phyloP scores from a whole-genome alignment of 2,329 filamentous ascomycete genomes.

The Botrytis fragariae region DNA sequence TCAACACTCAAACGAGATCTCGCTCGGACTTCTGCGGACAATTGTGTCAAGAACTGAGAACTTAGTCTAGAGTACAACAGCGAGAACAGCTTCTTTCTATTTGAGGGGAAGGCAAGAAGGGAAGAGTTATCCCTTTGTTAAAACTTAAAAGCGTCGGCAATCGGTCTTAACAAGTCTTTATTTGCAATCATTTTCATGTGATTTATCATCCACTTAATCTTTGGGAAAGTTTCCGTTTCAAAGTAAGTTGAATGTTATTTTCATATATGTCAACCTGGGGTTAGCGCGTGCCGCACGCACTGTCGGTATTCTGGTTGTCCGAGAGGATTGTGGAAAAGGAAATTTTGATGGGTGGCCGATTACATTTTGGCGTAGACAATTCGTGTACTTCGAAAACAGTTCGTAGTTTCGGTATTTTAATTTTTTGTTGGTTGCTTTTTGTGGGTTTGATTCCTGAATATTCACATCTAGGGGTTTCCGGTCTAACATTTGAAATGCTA shows the following conservation, averaged over 20 bases:
- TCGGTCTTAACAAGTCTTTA: background rate
- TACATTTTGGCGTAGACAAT: background rate
- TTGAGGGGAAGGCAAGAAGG: background rate
- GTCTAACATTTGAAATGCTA: background rate
- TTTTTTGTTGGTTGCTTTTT: background rate
- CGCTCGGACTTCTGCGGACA: constrained; percentile 6
- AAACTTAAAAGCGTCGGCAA: background rate
- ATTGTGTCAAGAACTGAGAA: background rate
- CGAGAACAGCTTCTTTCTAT: background rate
- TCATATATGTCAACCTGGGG: background rate
- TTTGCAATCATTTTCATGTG: background rate
- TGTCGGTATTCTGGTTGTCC: constrained; percentile 14
- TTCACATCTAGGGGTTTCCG: background rate
- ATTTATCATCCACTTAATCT: background rate
- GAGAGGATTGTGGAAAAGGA: constrained; percentile 5
- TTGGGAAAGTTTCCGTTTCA: constrained; percentile 5
- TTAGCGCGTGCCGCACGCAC: background rate
- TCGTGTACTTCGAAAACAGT: background rate
- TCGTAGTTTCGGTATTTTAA: background rate
- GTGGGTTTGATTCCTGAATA: background rate
- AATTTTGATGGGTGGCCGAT: background rate
- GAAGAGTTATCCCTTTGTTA: background rate
- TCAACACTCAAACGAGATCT: background rate
- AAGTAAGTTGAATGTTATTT: background rate
- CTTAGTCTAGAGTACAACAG: background rate